Percentiles rank a stretch among this genome's conserved stretches.
Conservation (phyloP, 371 early-diverging fungal genomes). For the Apophysomyces trapeziformis region DNA sequence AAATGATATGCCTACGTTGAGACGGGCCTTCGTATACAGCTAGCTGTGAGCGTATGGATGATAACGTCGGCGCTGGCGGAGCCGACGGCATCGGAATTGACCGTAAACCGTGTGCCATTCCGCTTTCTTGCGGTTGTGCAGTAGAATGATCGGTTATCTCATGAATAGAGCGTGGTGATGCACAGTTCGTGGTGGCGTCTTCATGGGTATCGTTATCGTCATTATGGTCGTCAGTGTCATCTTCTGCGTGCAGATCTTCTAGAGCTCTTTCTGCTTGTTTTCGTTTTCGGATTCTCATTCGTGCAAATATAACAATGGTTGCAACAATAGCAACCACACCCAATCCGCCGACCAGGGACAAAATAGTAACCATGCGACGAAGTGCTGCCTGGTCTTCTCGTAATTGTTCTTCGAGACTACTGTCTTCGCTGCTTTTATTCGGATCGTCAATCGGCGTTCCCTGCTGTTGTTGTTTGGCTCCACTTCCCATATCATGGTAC, state of each 20-base stretch:
- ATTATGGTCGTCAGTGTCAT: not conserved
- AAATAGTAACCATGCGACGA: constrained; percentile 21
- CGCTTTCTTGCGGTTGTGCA: not conserved
- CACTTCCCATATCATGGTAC: constrained; percentile 2
- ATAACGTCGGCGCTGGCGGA: constrained; percentile 14
- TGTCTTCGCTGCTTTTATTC: constrained; percentile 9
- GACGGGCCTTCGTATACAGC: not conserved
- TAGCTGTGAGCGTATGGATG: constrained; percentile 1
- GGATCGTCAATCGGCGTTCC: constrained; percentile 6
- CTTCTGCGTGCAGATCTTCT: not conserved
- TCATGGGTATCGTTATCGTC: constrained; percentile 2
- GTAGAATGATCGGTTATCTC: not conserved
- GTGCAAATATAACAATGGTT: constrained; percentile 26
- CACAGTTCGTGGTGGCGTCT: not conserved
- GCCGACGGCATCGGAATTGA: constrained; percentile 5
- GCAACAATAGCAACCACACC: constrained; percentile 23
- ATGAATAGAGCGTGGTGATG: not conserved
- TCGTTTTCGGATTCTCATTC: constrained; percentile 19
- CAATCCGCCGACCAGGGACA: constrained; percentile 23
- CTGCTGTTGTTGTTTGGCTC: constrained; percentile 2
- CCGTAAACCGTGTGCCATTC: not conserved
- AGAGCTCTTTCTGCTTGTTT: constrained; percentile 4
- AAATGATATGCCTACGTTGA: constrained; percentile 13
- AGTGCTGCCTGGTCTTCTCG: constrained; percentile 29
- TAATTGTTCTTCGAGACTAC: constrained; percentile 24